Percentiles rank a stretch among this genome's conserved stretches.
phyloP scores from a whole-genome alignment of 106 monocot species.

The Allium fistulosum region DNA sequence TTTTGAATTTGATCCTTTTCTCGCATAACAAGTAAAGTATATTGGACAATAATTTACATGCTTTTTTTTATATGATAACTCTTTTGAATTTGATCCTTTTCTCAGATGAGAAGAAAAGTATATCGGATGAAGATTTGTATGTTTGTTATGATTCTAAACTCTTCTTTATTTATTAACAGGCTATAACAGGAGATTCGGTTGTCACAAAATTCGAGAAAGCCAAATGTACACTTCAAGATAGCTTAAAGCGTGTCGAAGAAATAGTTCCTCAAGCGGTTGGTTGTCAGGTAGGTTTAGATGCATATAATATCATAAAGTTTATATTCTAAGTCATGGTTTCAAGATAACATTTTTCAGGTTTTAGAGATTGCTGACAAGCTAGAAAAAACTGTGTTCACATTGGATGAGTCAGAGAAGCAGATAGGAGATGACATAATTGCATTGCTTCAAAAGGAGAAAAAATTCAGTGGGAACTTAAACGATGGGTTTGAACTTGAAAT shows the following conservation, averaged over 20 bases:
- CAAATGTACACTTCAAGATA: conserved; percentile 56
- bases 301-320: neutral
- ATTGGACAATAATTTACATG: no score
- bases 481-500: conserved; percentile 55
- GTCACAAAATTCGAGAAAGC: conserved; percentile 75
- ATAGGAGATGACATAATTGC: conserved; percentile 57
- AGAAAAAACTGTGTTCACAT: conserved; percentile 41
- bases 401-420: conserved; percentile 62
- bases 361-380: conserved; percentile 54
- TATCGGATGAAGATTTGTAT: neutral
- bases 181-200: conserved; percentile 63
- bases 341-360: conserved; percentile 26
- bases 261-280: conserved; percentile 54
- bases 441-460: conserved; percentile 59
- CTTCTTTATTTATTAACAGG: conserved; percentile 28
- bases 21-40: no score
- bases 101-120: no score
- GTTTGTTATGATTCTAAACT: neutral
- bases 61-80: no score
- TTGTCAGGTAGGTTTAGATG: conserved; percentile 45
- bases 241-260: conserved; percentile 49
- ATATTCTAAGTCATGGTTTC: neutral
- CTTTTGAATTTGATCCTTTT: no score
- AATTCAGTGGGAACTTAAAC: conserved; percentile 16
- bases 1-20: no score